Percentiles rank a stretch among this genome's conserved stretches.
phyloP scores from a whole-genome alignment of 192 early-diverging fungal species.

The Entomortierella chlamydospora region DNA sequence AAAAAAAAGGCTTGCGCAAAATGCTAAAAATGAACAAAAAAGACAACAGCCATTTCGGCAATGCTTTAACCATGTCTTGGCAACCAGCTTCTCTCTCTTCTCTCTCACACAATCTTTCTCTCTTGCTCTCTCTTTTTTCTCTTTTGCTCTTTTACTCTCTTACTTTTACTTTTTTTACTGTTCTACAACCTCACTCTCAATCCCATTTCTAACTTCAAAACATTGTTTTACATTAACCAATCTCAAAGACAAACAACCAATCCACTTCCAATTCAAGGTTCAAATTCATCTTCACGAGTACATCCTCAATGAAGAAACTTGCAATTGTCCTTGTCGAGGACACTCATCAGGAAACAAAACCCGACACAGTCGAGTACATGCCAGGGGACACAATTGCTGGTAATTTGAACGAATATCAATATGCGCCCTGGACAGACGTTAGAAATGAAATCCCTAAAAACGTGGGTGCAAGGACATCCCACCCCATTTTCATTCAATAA shows the following conservation, averaged over 20 bases:
- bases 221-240: no score
- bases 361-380: slow-evolving; percentile 2
- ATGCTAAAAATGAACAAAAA: background rate
- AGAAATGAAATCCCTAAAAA: no score
- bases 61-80: no score
- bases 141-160: background rate
- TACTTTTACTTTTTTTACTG: background rate
- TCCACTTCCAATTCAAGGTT: background rate
- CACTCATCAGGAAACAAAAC: background rate
- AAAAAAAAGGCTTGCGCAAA: background rate
- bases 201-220: background rate
- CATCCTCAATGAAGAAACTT: slow-evolving; percentile 35
- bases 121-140: slow-evolving; percentile 1
- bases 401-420: background rate
- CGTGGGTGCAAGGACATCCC: no score
- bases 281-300: background rate
- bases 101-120: background rate
- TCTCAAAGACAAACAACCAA: no score
- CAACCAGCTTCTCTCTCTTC: background rate
- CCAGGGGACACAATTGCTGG: slow-evolving; percentile 26
- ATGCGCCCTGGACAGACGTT: background rate
- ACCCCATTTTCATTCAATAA: no score
- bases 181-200: background rate
- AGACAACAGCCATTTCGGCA: no score
- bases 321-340: slow-evolving; percentile 14